phyloP scores from a whole-genome alignment of 352 stramenopile species.

The Globisporangium lucens region DNA sequence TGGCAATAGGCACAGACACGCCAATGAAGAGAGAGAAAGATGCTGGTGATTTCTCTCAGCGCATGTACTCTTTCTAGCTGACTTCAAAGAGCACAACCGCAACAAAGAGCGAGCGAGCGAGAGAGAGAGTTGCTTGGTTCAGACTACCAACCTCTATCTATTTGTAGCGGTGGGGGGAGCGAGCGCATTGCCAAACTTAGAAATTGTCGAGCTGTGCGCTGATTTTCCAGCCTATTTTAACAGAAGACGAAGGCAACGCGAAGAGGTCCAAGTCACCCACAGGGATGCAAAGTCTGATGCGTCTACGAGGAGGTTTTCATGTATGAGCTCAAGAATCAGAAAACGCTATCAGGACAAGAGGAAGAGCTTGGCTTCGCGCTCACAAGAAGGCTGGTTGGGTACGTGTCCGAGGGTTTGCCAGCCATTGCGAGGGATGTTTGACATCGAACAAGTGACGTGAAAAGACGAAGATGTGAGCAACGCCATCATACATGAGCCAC shows the following conservation, averaged over 20 bases:
- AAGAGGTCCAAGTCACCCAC: not conserved
- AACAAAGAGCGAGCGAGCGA: too few species aligned
- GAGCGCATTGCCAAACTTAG: not conserved
- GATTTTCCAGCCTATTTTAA: not conserved
- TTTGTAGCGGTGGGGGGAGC: too few species aligned
- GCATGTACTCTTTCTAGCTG: not conserved
- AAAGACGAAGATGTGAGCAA: not conserved
- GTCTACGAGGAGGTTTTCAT: too few species aligned
- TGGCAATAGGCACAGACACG: not conserved
- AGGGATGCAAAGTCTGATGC: too few species aligned
- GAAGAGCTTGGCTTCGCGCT: too few species aligned
- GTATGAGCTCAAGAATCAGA: too few species aligned
- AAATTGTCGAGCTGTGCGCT: not conserved
- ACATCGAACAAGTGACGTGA: not conserved
- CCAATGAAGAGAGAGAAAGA: not conserved
- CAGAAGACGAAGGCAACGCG: not conserved
- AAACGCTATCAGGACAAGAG: too few species aligned
- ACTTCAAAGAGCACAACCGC: not conserved
- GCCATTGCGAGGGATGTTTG: not conserved
- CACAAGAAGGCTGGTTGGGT: too few species aligned
- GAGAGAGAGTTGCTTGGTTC: too few species aligned
- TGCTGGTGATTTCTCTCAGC: not conserved
- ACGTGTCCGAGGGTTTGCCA: too few species aligned
- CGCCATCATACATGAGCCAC: not conserved
- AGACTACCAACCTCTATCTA: too few species aligned